phyloP scores from a whole-genome alignment of 257 asterid genomes.

The Lycium barbarum region DNA sequence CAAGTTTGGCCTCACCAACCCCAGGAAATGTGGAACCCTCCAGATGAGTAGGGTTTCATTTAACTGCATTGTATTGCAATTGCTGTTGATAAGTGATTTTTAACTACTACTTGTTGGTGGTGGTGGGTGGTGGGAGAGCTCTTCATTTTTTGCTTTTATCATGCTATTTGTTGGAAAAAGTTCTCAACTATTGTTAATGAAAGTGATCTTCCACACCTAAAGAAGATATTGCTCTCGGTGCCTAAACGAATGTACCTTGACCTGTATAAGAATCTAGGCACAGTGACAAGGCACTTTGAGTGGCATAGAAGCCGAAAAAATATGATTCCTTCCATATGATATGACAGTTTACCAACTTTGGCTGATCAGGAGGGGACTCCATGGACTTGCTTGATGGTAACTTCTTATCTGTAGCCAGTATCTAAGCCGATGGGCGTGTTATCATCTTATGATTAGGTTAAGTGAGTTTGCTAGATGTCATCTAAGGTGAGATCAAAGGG shows the following conservation, averaged over 20 bases:
- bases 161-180: too few relatives aligned
- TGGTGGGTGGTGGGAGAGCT: too few relatives aligned
- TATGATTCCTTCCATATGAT: conserved; percentile 75
- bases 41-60: conserved; percentile 43
- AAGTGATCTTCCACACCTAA: conserved; percentile 35
- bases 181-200: too few relatives aligned
- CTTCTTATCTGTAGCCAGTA: background rate
- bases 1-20: conserved; percentile 80
- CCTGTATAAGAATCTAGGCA: conserved; percentile 54
- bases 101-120: background rate
- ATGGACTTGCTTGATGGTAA: conserved; percentile 30
- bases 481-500: background rate
- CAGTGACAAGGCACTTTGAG: conserved; percentile 65
- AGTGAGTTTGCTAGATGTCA: background rate
- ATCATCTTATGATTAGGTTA: too few relatives aligned
- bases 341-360: conserved; percentile 89
- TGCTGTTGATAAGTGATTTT: background rate
- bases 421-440: background rate
- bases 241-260: conserved; percentile 51
- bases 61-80: background rate
- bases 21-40: conserved; percentile 48
- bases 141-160: too few relatives aligned
- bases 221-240: conserved; percentile 54
- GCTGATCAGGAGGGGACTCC: conserved; percentile 63
- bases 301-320: conserved; percentile 57